A percentile compares a stretch with the other conserved stretches of the same genome.
phyloP scores from a whole-genome alignment of 768 basidiomycete species.

The Lentinus tigrinus region DNA sequence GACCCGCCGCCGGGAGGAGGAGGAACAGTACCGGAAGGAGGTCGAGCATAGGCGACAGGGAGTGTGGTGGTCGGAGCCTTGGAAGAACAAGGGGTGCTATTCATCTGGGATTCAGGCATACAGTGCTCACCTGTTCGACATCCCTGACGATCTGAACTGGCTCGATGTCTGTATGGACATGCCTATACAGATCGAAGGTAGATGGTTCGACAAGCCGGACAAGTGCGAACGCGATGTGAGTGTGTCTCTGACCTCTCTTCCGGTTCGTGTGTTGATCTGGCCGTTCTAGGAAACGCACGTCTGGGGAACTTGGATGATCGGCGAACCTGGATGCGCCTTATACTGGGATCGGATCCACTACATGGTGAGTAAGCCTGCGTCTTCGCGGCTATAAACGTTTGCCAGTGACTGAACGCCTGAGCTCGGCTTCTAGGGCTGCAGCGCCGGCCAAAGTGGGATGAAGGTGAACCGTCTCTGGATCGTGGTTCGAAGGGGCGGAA shows the following conservation, averaged over 20 bases:
- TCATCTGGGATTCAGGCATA: slow-evolving; percentile 20
- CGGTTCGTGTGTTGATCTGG: background rate
- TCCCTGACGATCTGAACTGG: slow-evolving; percentile 12
- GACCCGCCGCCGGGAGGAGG: background rate
- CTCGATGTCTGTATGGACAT: slow-evolving; percentile 16
- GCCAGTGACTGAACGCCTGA: background rate
- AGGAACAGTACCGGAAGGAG: slow-evolving; percentile 5
- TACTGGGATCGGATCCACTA: slow-evolving; percentile 13
- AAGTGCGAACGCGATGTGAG: slow-evolving; percentile 11
- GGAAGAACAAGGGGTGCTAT: slow-evolving; percentile 8
- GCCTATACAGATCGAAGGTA: slow-evolving; percentile 13
- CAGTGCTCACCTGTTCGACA: slow-evolving; percentile 12
- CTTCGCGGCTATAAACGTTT: background rate
- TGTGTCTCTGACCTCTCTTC: background rate
- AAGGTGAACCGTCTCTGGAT: background rate
- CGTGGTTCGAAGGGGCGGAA: too few relatives aligned
- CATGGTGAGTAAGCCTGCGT: background rate
- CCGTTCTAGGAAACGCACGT: background rate
- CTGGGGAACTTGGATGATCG: slow-evolving; percentile 13
- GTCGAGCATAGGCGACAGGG: slow-evolving; percentile 9
- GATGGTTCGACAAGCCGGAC: slow-evolving; percentile 3
- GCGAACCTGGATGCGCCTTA: slow-evolving; percentile 8
- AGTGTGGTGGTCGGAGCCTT: slow-evolving; percentile 15
- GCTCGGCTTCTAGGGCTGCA: slow-evolving; percentile 13
- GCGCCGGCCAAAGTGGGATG: background rate